Evolutionary conservation across 202 grass and related monocot species (phyloP).

Genomic region (Panicum virgatum): DNA sequence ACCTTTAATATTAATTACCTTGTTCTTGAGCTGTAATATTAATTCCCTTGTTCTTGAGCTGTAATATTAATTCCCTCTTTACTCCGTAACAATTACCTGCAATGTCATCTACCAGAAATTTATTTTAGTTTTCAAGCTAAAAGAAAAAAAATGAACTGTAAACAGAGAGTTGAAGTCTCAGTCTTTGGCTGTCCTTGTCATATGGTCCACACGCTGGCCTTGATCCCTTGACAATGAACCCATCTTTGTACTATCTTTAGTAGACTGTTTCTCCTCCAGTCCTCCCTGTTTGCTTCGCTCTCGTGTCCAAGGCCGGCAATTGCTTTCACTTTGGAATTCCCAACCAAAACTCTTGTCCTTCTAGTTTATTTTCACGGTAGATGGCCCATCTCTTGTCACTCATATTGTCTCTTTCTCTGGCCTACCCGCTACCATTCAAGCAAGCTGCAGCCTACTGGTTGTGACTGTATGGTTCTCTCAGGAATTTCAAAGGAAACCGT

Average conservation of each 20-base stretch:
- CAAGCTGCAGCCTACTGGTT: neutral
- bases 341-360: neutral
- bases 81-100: too few species aligned
- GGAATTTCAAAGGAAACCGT: neutral
- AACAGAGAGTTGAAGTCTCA: neutral
- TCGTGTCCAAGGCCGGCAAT: slow-evolving; percentile 9
- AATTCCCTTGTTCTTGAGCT: too few species aligned
- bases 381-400: neutral
- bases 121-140: neutral
- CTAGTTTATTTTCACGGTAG: neutral
- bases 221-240: neutral
- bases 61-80: too few species aligned
- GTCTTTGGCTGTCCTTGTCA: slow-evolving; percentile 18
- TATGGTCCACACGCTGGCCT: slow-evolving; percentile 20
- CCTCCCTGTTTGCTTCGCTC: neutral
- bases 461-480: neutral
- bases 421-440: neutral
- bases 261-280: neutral
- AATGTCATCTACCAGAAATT: too few species aligned
- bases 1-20: slow-evolving; percentile 4
- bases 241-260: neutral
- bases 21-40: too few species aligned
- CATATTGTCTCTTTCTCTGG: slow-evolving; percentile 4
- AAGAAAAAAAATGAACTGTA: neutral
- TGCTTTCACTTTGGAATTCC: neutral